phyloP scores from a whole-genome alignment of 202 grass and related monocot species.

The Cymbopogon flexuosus region DNA sequence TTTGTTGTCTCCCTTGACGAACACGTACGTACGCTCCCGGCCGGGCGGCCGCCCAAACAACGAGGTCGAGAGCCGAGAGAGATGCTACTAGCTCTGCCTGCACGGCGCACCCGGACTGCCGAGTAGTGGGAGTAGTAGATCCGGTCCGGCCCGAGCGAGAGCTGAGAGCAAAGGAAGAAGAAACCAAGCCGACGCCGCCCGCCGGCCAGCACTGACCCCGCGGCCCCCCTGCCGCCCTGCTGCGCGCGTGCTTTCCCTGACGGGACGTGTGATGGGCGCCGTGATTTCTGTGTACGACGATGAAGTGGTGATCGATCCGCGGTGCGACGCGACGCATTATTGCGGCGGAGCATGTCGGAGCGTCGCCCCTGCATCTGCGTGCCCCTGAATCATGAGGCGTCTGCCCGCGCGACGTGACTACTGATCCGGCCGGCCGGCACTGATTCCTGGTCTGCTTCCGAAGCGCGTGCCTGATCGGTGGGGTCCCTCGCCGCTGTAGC shows the following conservation, averaged over 20 bases:
- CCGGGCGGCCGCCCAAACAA: neutral
- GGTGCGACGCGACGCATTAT: neutral
- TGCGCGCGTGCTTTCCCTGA: neutral
- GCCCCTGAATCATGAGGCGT: conserved; percentile 18
- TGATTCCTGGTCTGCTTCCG: neutral
- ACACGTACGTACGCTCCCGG: neutral
- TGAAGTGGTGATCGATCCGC: neutral
- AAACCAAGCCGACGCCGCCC: neutral
- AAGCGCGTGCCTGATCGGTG: neutral
- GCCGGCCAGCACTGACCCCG: neutral
- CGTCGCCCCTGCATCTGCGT: neutral
- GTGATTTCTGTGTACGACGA: conserved; percentile 29
- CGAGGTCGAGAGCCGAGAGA: neutral
- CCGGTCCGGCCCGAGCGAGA: neutral
- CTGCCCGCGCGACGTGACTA: conserved; percentile 35
- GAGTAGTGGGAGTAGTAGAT: neutral
- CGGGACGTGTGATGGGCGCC: conserved; percentile 28
- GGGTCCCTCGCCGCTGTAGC: neutral
- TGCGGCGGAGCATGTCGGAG: conserved; percentile 9
- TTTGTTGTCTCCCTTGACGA: neutral
- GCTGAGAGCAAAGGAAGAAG: neutral
- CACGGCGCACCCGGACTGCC: neutral
- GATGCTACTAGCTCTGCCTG: neutral
- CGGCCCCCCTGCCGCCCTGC: neutral
- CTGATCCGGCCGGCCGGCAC: conserved; percentile 24